Conservation (phyloP, 164 flowering plant species). For the Cinnamomum chago region DNA sequence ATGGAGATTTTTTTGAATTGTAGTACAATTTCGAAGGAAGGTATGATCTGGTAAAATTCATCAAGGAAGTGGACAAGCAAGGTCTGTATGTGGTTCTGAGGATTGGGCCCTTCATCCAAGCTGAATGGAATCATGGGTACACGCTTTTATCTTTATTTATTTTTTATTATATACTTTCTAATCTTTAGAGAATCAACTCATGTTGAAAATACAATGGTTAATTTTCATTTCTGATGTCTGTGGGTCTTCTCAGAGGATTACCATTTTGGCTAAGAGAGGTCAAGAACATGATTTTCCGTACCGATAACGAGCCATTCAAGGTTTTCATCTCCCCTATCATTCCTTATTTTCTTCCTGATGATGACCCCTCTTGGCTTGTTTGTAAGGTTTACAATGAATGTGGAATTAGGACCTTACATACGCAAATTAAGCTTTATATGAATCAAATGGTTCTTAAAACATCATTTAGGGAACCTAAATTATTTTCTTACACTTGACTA, state of each 20-base stretch:
- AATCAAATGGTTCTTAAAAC: too few species aligned
- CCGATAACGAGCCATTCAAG: constrained; percentile 65
- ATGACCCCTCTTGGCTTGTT: too few species aligned
- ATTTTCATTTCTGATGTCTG: neutral
- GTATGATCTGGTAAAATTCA: constrained; percentile 10
- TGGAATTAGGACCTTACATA: too few species aligned
- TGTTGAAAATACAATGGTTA: neutral
- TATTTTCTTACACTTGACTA: too few species aligned
- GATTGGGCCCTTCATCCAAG: constrained; percentile 13
- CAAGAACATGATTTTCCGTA: constrained; percentile 51
- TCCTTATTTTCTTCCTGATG: neutral
- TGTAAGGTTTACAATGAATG: too few species aligned
- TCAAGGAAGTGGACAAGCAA: constrained; percentile 3
- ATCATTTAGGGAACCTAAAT: too few species aligned
- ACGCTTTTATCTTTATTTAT: neutral
- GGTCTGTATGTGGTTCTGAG: constrained; percentile 9
- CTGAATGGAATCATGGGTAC: constrained; percentile 14
- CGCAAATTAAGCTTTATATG: too few species aligned
- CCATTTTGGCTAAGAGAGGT: constrained; percentile 84
- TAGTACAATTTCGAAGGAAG: constrained; percentile 5
- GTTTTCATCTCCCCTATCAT: constrained; percentile 21
- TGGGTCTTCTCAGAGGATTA: constrained; percentile 54
- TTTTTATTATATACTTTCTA: neutral
- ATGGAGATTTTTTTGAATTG: neutral
- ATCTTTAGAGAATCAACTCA: neutral